These are phyloP conservation scores for Xylariaceae sp. DNA, from an alignment of 2,329 filamentous ascomycete species.

Conservation along the genomic window DNA sequence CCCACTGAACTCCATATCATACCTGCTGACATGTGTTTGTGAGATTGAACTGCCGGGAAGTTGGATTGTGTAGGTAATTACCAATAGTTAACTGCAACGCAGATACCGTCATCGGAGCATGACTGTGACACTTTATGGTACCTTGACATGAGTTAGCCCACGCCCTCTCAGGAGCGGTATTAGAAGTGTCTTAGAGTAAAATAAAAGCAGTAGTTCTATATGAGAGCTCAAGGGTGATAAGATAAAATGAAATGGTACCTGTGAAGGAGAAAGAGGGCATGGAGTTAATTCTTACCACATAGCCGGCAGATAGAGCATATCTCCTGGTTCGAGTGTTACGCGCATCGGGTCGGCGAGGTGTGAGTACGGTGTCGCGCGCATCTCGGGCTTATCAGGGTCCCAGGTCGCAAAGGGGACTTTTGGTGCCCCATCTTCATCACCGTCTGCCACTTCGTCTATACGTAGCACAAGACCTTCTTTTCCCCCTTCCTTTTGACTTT, in stretches of 20 bases:
- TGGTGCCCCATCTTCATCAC: constrained; percentile 25
- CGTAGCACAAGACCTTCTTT: constrained; percentile 13
- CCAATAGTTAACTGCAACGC: constrained; percentile 85
- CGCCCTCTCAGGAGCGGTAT: no score
- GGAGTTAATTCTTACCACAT: constrained; percentile 73
- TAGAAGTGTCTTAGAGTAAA: not conserved
- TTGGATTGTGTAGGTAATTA: constrained; percentile 42
- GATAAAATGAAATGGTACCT: no score
- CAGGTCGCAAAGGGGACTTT: constrained; percentile 72
- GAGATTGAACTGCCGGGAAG: not conserved
- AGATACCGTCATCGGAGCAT: constrained; percentile 70
- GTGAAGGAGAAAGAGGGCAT: not conserved
- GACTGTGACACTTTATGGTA: constrained; percentile 83
- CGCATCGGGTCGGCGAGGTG: constrained; percentile 63
- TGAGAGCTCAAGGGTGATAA: no score
- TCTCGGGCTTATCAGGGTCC: constrained; percentile 69
- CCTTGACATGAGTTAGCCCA: constrained; percentile 43
- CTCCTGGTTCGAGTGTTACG: constrained; percentile 73
- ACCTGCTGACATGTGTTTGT: constrained; percentile 54
- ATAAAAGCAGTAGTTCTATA: no score
- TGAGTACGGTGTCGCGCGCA: constrained; percentile 63
- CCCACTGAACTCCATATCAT: constrained; percentile 79
- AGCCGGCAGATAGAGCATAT: constrained; percentile 82
- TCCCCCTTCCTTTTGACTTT: constrained; percentile 4
- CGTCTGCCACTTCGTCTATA: constrained; percentile 17